phyloP scores from a whole-genome alignment of 2,329 filamentous ascomycete species.

The Ascochyta rabiei region DNA sequence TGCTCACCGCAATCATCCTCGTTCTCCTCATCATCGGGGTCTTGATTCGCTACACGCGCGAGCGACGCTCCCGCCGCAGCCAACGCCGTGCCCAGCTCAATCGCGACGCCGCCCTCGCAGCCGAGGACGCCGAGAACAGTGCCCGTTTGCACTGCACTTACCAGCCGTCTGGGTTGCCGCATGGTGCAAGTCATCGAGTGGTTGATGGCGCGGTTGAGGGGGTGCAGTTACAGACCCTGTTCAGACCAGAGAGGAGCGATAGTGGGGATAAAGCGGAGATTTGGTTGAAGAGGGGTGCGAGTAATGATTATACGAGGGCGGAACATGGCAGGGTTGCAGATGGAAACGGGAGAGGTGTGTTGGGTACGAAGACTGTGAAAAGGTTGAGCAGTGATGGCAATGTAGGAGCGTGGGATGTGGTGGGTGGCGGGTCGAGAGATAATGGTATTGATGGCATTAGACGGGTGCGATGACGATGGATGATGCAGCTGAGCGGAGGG shows the following conservation, averaged over 20 bases:
- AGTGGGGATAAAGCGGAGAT: conserved; percentile 23
- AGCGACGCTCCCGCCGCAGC: background rate
- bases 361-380: background rate
- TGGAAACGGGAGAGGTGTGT: background rate
- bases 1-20: conserved; percentile 21
- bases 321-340: background rate
- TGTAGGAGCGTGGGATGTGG: background rate
- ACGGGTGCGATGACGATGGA: background rate
- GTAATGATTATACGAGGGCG: background rate
- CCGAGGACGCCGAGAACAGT: background rate
- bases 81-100: conserved; percentile 2
- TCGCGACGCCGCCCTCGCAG: background rate
- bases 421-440: background rate
- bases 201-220: background rate
- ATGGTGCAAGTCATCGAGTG: background rate
- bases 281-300: conserved; percentile 19
- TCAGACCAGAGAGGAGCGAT: conserved; percentile 18
- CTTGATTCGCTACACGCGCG: conserved; percentile 13
- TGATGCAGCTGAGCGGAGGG: background rate
- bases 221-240: background rate
- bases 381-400: background rate
- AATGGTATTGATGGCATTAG: background rate
- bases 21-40: conserved; percentile 25
- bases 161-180: background rate
- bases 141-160: background rate